Percentiles rank a stretch among this genome's conserved stretches.
Conservation (phyloP, 805 yeast species). For the Deakozyma indianensis region DNA sequence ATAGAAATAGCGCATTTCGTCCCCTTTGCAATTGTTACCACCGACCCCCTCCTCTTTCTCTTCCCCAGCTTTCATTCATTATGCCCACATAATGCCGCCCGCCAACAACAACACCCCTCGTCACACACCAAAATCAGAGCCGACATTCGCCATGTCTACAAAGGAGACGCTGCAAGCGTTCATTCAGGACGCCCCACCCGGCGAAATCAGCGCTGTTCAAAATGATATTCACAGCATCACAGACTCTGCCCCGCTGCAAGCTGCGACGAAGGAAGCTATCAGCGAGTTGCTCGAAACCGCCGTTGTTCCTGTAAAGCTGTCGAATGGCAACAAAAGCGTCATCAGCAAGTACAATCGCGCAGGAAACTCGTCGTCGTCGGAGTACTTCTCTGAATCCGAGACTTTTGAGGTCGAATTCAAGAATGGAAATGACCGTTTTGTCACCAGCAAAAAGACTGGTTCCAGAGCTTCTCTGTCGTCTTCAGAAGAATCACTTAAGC, state of each 20-base stretch:
- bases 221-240: constrained; percentile 16
- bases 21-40: no score
- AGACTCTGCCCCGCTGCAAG: constrained; percentile 7
- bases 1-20: no score
- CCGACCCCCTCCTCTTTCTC: no score
- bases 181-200: constrained; percentile 42
- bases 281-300: constrained; percentile 26
- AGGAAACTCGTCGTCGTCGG: constrained; percentile 1
- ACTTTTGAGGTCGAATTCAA: constrained; percentile 17
- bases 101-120: neutral
- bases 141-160: constrained; percentile 1
- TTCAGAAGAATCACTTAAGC: constrained; percentile 7
- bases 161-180: constrained; percentile 10
- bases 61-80: no score
- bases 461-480: constrained; percentile 1
- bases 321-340: constrained; percentile 9
- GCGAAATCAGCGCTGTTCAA: constrained; percentile 30
- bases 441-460: constrained; percentile 7
- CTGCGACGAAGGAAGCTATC: constrained; percentile 17
- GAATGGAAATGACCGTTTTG: constrained; percentile 7
- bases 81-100: no score
- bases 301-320: constrained; percentile 12
- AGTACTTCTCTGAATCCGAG: constrained; percentile 16
- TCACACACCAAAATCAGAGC: neutral
- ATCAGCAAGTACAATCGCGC: constrained; percentile 11